These are phyloP conservation scores for Multifurca ochricompacta DNA, from an alignment of 768 basidiomycete species.

Conservation along the genomic window DNA sequence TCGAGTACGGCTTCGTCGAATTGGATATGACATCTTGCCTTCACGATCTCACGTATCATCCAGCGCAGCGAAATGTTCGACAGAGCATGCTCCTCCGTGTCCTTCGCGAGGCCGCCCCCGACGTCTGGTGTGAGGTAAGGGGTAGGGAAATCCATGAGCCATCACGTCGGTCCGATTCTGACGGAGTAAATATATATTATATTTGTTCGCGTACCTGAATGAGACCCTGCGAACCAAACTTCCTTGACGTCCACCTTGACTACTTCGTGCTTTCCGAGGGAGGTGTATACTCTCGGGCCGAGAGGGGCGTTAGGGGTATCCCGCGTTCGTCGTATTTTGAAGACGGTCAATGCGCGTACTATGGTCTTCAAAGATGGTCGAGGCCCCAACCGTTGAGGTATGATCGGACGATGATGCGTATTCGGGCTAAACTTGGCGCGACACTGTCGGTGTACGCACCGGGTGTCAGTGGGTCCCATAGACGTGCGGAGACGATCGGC, in stretches of 20 bases:
- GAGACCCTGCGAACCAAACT: conserved; percentile 20
- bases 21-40: conserved; percentile 5
- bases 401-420: conserved; percentile 44
- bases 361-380: conserved; percentile 1
- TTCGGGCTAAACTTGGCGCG: conserved; percentile 60
- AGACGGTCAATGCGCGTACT: not conserved
- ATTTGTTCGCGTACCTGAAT: conserved; percentile 3
- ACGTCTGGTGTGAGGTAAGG: no score
- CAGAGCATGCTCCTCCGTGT: conserved; percentile 6
- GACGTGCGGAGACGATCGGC: not conserved
- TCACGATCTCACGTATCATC: conserved; percentile 19
- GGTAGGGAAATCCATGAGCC: not conserved
- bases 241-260: conserved; percentile 8
- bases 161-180: not conserved
- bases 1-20: conserved; percentile 12
- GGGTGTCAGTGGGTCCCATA: not conserved
- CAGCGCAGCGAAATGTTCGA: conserved; percentile 18
- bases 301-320: not conserved
- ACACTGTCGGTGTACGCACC: conserved; percentile 33
- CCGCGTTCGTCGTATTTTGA: not conserved
- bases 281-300: not conserved
- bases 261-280: no score
- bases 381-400: conserved; percentile 22
- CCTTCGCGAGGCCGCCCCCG: conserved; percentile 11
- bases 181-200: not conserved